phyloP scores from a whole-genome alignment of 2,329 filamentous ascomycete genomes.

The Verruconis gallopava region DNA sequence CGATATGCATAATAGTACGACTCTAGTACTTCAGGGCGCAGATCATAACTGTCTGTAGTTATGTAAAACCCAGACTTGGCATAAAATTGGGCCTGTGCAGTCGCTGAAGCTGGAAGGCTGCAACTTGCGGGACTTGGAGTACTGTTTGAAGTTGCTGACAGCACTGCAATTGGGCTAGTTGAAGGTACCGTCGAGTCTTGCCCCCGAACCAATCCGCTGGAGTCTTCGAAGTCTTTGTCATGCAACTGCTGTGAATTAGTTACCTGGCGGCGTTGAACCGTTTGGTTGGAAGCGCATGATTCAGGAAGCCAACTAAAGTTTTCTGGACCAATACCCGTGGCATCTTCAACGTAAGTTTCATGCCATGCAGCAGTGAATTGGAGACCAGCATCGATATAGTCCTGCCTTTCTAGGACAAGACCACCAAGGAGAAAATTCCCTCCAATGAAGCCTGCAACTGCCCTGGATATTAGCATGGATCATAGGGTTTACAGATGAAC shows the following conservation, averaged over 20 bases:
- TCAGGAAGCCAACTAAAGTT: constrained; percentile 27
- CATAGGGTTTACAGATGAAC: background rate
- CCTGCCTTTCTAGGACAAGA: constrained; percentile 48
- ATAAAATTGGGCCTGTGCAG: constrained; percentile 44
- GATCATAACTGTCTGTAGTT: constrained; percentile 44
- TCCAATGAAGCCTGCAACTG: constrained; percentile 65
- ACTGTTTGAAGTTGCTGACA: background rate
- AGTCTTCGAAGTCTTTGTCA: background rate
- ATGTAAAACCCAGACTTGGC: constrained; percentile 47
- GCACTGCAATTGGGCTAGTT: background rate
- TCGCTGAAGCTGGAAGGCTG: background rate
- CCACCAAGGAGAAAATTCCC: constrained; percentile 79
- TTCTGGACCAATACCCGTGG: constrained; percentile 68
- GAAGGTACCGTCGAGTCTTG: background rate
- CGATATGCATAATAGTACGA: constrained; percentile 80
- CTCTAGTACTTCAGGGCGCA: constrained; percentile 73
- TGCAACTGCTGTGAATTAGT: no score
- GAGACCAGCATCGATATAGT: constrained; percentile 64
- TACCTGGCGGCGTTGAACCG: background rate
- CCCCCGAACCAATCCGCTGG: background rate
- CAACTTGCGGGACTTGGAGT: background rate
- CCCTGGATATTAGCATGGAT: background rate
- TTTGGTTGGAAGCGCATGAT: background rate
- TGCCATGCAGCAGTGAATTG: constrained; percentile 59
- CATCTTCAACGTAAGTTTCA: constrained; percentile 55